Evolutionary conservation across 176 grass and related monocot species (phyloP), one percentile per base, ranked within the genome.

Genomic region (Alloteropsis semialata): DNA sequence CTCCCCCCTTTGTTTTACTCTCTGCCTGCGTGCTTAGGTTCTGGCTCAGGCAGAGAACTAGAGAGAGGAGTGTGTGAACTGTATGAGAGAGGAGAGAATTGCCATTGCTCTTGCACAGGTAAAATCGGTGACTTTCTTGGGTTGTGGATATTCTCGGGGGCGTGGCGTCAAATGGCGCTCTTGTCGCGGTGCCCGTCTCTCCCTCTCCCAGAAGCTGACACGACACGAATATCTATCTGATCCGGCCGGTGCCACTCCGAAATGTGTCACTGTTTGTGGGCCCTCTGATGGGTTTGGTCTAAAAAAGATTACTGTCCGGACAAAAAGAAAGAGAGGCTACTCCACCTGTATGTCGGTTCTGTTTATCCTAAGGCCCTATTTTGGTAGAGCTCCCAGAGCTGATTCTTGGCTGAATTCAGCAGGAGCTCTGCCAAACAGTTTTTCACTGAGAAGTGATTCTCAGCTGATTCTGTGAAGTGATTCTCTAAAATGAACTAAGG

Each of bases 51-150:
- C 59, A 45, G 62, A 49, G 48, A 36, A 55, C 22, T 22, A 48
- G 48, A 63, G 42, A 37, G 37, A 29, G 2, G 60, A 42, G 76
- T 53, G 87, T 85, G 82, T 81, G 87, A 88, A 80, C 75, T 42
- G 74, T 8, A 70, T 69, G 76, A 30, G 53, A 28, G 65, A 19
- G 85, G 42, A 32, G 72, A 77, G 44, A 88, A 55, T 65, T 17
- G 74, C 72, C 74, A 28, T 63, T 76, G 8, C 66, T 41, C 28
- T 6, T 13, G 68, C 29, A 36, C 42, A 79, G 8, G 19, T 33
- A 15, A 14, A 48, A n/a, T n/a, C n/a, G n/a, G n/a, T 72, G 58
- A 22, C 29, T 56, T 74, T 59, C 64, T 68, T 55, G 51, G 72
- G 66, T 14, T 55, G 49, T 43, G 82, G 76, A 86, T 73, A 72